Evolutionary conservation across 108 stramenopile genomes (phyloP), one percentile per base, ranked within the genome.

Genomic region (Schizochytrium sp.): DNA sequence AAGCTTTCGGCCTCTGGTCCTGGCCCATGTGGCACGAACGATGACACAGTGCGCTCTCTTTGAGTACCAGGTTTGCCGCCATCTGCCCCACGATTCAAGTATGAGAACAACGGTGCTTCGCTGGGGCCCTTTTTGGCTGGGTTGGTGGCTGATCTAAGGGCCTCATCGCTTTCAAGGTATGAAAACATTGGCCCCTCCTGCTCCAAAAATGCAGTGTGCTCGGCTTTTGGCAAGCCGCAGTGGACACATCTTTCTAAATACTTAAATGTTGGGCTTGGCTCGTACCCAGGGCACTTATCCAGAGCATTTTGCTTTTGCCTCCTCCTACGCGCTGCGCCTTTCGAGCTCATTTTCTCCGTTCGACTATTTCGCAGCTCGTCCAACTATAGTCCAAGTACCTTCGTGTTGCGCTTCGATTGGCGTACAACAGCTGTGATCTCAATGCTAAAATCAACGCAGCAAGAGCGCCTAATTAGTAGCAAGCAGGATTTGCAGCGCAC

Each of bases 231-330:
- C 50, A 83, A 83, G 50, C 76, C 76, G 76, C 76, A 83, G 76
- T 83, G 76, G 15, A n/a, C 38, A 53, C 76, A 83, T n/a, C 76
- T 47, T 53, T 83, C 76, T n/a, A 83, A 53, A 53, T 55, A 83
- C 76, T 55, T 47, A 53, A 83, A 83, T n/a, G 53, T 40, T 40
- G 76, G 76, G 76, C 55, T 83, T 8, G 76, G 76, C 76, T 83
- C 76, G 76, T 83, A 83, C 45, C 76, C 76, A 55, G 76, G 76
- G 53, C 76, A 83, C 53, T 83, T 83, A 38, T 83, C 76, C 28
- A 83, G 76, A 47, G 76, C 76, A 28, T 83, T 83, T 28, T 2
- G 47, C 47, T 49, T 55, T 2, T 55, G 76, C 76, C 76, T 47
- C 76, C 76, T 83, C 3, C 64, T 0, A 8, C 64, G 64, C 19